Base-by-base conservation (phyloP, 1,284 basidiomycete genomes). In the Melampsora medusae region DNA sequence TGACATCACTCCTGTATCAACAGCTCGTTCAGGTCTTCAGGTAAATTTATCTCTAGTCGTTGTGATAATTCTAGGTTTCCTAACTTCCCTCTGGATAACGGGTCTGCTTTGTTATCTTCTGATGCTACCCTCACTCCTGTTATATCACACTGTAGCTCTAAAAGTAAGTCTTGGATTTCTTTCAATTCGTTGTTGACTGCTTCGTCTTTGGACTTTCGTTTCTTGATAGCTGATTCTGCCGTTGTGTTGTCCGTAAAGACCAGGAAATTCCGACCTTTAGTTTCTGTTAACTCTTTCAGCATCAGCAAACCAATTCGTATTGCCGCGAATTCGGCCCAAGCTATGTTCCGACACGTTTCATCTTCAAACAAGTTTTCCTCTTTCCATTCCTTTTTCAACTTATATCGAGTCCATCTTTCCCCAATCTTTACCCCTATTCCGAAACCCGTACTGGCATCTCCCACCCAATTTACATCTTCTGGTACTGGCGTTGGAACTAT, bases 211-310 rank as follows among this genome's bases (percentile, higher is more conserved):
- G 67, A 69, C 56, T 69, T 69, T 38, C 53, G 6, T n/a, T 60
- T 69, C 28, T 59, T 5, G n/a, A 69, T 56, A 4, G 50, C 42
- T 14, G 67, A n/a, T 31, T 68, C 48, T 25, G 67, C 50, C 2
- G 67, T 69, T 35, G 67, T 60, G 38, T 69, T 69, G 22, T 69
- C 50, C 5, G 67, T 69, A 10, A 28, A 56, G 1, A 69, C 67
- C 1, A 60, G 5, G 7, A 59, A 4, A 9, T 12, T 33, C 12
- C 9, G 2, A 1, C 67, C 67, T 5, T 14, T 19, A 10, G 5
- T 19, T 2, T 38, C 10, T 3, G 10, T 25, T 9, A 60, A 2
- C 2, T 33, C 2, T 2, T 12, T 9, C 2, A 69, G 9, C 67
- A 69, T 69, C 5, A 69, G 14, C 22, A 53, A 19, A 3, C 50